phyloP scores from a whole-genome alignment of 768 basidiomycete genomes.

The Boletus vinaceobasis region DNA sequence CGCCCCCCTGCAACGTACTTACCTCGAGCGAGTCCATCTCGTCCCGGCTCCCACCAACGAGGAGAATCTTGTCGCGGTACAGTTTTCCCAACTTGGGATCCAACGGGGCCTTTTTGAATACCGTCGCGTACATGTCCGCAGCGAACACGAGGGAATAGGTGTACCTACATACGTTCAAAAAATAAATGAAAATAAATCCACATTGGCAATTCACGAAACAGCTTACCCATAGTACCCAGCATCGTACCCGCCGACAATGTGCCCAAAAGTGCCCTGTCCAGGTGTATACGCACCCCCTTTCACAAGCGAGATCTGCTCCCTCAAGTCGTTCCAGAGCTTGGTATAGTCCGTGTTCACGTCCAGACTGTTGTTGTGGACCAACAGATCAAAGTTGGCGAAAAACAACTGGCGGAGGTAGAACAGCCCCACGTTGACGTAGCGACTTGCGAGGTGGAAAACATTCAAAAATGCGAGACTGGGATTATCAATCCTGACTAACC shows the following conservation, averaged over 20 bases:
- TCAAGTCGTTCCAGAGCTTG: constrained; percentile 71
- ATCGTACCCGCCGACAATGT: constrained; percentile 74
- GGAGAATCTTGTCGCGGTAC: constrained; percentile 76
- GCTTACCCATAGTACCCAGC: constrained; percentile 61
- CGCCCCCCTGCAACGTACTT: not conserved
- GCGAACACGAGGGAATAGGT: constrained; percentile 70
- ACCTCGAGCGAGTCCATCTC: constrained; percentile 67
- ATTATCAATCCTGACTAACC: constrained; percentile 34
- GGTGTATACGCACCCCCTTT: constrained; percentile 54
- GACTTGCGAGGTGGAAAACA: constrained; percentile 37
- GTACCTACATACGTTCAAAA: constrained; percentile 41
- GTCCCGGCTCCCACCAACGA: constrained; percentile 69
- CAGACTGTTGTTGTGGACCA: constrained; percentile 36
- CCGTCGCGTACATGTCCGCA: constrained; percentile 60
- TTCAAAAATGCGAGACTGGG: not conserved
- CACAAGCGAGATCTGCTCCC: constrained; percentile 68
- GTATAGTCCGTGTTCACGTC: constrained; percentile 65
- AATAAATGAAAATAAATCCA: not conserved
- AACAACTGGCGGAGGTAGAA: constrained; percentile 71
- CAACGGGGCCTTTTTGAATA: constrained; percentile 80
- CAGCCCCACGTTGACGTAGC: constrained; percentile 79
- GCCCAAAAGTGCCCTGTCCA: constrained; percentile 74
- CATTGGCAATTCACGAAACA: not conserved
- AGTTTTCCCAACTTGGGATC: constrained; percentile 59
- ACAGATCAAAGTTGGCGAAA: constrained; percentile 46